Conservation (phyloP, 2,329 filamentous ascomycete genomes). For the Penicillium fuscoglaucum region DNA sequence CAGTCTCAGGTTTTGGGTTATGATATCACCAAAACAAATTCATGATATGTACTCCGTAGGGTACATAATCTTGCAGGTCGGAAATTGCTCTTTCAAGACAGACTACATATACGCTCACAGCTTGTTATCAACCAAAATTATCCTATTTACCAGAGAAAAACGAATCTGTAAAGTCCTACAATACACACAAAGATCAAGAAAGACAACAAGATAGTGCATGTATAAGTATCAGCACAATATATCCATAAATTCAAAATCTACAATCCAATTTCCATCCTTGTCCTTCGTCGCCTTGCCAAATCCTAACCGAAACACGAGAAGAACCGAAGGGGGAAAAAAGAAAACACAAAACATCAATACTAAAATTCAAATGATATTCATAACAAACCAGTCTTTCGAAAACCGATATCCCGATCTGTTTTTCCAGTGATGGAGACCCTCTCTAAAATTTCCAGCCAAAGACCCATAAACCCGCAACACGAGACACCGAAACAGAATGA, state of each 20-base stretch:
- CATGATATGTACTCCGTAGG: background rate
- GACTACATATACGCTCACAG: background rate
- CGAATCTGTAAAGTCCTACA: background rate
- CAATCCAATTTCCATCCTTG: conserved; percentile 8
- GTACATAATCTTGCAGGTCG: background rate
- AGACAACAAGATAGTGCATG: background rate
- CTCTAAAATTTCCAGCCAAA: conserved; percentile 33
- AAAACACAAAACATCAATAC: conserved; percentile 6
- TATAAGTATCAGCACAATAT: conserved; percentile 11
- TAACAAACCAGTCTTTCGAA: conserved; percentile 21
- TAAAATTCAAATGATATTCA: conserved; percentile 11
- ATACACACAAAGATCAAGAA: background rate
- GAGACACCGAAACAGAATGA: conserved; percentile 20
- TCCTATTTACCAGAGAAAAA: too few species aligned
- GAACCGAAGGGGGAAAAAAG: background rate
- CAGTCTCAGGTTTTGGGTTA: too few species aligned
- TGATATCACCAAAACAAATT: background rate
- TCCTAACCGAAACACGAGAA: background rate
- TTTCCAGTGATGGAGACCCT: conserved; percentile 40
- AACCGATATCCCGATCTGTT: conserved; percentile 25
- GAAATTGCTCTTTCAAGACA: background rate
- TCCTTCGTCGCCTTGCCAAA: background rate
- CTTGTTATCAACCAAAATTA: background rate
- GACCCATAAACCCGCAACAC: conserved; percentile 25
- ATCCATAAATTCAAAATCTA: conserved; percentile 10